A percentile compares a stretch with the other conserved stretches of the same genome.
These are phyloP conservation scores for Zoysia matrella DNA, from an alignment of 202 grass and related monocot species.

Conservation along the genomic window DNA sequence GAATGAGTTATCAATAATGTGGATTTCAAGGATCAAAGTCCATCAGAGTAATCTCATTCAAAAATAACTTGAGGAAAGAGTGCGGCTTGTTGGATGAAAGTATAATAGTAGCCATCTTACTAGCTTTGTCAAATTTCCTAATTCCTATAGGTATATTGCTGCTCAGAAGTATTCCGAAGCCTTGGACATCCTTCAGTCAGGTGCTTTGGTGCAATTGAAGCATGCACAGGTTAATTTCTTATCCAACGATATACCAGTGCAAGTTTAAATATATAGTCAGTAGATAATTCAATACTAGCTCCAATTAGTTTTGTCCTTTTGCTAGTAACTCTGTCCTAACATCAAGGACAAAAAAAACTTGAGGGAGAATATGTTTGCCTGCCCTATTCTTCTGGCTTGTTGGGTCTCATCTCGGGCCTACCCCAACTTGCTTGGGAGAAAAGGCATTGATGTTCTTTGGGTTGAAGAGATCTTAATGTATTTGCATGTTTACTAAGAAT, in stretches of 20 bases:
- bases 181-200: conserved; percentile 90
- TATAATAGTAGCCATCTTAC: conserved; percentile 7
- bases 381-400: not conserved
- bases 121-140: conserved; percentile 14
- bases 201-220: conserved; percentile 88
- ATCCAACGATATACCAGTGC: conserved; percentile 14
- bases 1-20: not conserved
- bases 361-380: no score
- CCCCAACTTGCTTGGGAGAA: not conserved
- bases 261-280: conserved; percentile 19
- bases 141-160: conserved; percentile 70
- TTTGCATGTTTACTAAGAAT: conserved; percentile 31
- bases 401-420: not conserved
- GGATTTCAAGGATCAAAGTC: not conserved
- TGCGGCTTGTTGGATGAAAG: not conserved
- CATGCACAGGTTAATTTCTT: conserved; percentile 79
- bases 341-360: no score
- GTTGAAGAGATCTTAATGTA: conserved; percentile 32
- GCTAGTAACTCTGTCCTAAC: no score
- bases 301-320: not conserved
- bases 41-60: not conserved
- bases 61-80: not conserved
- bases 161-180: conserved; percentile 82
- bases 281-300: conserved; percentile 1
- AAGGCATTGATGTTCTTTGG: conserved; percentile 21